phyloP scores from a whole-genome alignment of 208 protist species.

The Trypanosoma lewisi region DNA sequence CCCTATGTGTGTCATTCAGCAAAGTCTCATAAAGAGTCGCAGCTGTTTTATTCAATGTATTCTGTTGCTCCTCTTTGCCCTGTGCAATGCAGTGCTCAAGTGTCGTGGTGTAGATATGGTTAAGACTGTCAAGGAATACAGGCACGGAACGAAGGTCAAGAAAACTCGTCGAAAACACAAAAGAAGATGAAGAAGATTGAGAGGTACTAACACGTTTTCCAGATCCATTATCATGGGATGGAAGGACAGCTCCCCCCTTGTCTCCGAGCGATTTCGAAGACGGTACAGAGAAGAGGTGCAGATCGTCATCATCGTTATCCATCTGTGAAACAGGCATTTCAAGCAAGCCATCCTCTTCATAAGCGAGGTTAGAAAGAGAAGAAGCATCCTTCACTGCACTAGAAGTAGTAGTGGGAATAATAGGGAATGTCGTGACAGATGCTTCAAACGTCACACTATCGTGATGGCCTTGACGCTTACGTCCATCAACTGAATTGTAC shows the following conservation, averaged over 20 bases:
- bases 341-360: background rate
- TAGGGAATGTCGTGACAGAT: background rate
- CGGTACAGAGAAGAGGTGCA: conserved; percentile 11
- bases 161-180: conserved; percentile 31
- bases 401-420: no score
- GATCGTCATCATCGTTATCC: conserved; percentile 14
- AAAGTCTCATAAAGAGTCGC: conserved; percentile 29
- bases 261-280: background rate
- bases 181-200: background rate
- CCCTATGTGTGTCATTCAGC: conserved; percentile 36
- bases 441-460: background rate
- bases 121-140: conserved; percentile 36
- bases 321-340: background rate
- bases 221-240: background rate
- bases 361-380: background rate
- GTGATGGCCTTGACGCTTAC: background rate
- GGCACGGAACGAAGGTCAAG: conserved; percentile 41
- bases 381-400: no score
- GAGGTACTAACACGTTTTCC: background rate
- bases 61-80: background rate
- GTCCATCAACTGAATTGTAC: conserved; percentile 7
- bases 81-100: conserved; percentile 11
- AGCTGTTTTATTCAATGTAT: conserved; percentile 19
- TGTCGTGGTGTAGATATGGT: conserved; percentile 21
- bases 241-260: background rate